phyloP scores from a whole-genome alignment of 2,329 filamentous ascomycete species.

The Teratosphaeria epicoccoides region DNA sequence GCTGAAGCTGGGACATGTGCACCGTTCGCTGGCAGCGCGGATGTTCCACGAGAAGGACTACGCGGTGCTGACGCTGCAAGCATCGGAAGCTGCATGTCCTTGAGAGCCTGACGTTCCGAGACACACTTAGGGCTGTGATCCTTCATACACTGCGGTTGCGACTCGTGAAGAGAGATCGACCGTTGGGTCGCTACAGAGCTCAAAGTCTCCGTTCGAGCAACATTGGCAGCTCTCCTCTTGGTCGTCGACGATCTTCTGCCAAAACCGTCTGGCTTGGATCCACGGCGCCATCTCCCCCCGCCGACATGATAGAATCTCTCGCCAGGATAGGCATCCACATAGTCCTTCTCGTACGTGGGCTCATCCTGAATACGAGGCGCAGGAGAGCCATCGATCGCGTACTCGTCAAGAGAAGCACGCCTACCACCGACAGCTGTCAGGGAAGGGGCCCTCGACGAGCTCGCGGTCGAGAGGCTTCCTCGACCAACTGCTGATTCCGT shows the following conservation, averaged over 20 bases:
- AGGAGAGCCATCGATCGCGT: not conserved
- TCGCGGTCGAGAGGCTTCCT: not conserved
- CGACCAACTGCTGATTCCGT: not conserved
- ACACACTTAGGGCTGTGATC: not conserved
- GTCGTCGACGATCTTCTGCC: not conserved
- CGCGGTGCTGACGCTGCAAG: not conserved
- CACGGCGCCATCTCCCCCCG: not conserved
- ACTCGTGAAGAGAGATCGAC: not conserved
- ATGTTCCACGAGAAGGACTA: not conserved
- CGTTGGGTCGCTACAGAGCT: not conserved
- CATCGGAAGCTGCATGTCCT: not conserved
- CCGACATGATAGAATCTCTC: constrained; percentile 1
- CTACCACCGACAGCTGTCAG: not conserved
- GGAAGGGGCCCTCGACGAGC: not conserved
- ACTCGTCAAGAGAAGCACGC: not conserved
- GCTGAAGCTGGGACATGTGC: not conserved
- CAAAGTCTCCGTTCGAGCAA: not conserved
- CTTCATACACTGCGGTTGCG: not conserved
- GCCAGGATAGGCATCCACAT: constrained; percentile 1
- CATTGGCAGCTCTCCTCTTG: not conserved
- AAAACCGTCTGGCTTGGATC: not conserved
- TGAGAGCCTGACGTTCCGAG: not conserved
- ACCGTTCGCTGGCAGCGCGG: not conserved
- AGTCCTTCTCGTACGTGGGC: not conserved
- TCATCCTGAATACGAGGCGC: not conserved